These are phyloP conservation scores for Dillenia turbinata DNA, from an alignment of 164 flowering plant genomes.

Conservation along the genomic window DNA sequence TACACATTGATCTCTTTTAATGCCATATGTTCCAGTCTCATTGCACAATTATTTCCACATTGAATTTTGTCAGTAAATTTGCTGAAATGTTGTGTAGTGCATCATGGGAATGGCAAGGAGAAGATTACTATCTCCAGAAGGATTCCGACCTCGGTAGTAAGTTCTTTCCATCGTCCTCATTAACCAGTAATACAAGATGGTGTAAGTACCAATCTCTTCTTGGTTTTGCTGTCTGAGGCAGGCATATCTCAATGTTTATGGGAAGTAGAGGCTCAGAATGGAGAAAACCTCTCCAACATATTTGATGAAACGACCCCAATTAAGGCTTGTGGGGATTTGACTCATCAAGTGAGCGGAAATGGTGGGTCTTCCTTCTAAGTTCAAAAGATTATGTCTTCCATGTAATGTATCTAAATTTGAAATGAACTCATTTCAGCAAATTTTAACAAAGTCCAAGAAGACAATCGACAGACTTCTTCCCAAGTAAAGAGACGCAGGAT, in stretches of 20 bases:
- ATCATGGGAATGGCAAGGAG: constrained; percentile 48
- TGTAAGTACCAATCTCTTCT: constrained; percentile 1
- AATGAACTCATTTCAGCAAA: constrained; percentile 34
- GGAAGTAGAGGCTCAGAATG: constrained; percentile 43
- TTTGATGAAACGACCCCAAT: constrained; percentile 73
- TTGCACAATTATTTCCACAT: not conserved
- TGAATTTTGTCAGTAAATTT: constrained; percentile 5
- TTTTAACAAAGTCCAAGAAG: constrained; percentile 39
- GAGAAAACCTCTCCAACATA: constrained; percentile 55
- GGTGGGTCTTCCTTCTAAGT: constrained; percentile 15
- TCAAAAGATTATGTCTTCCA: not conserved
- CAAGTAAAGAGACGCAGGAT: constrained; percentile 77
- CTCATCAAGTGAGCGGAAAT: constrained; percentile 33
- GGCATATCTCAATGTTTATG: constrained; percentile 38
- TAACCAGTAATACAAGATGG: not conserved
- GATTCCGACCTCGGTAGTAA: constrained; percentile 50
- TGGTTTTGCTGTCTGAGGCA: constrained; percentile 16
- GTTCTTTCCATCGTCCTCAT: constrained; percentile 2
- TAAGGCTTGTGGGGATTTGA: constrained; percentile 71
- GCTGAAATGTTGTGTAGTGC: constrained; percentile 22
- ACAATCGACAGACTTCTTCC: constrained; percentile 33
- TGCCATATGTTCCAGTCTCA: not conserved
- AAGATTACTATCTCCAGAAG: constrained; percentile 31
- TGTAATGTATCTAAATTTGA: constrained; percentile 3
- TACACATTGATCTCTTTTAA: not conserved